These are phyloP conservation scores for Hibiscus mutabilis DNA, from an alignment of 345 rosid species.

Conservation along the genomic window DNA sequence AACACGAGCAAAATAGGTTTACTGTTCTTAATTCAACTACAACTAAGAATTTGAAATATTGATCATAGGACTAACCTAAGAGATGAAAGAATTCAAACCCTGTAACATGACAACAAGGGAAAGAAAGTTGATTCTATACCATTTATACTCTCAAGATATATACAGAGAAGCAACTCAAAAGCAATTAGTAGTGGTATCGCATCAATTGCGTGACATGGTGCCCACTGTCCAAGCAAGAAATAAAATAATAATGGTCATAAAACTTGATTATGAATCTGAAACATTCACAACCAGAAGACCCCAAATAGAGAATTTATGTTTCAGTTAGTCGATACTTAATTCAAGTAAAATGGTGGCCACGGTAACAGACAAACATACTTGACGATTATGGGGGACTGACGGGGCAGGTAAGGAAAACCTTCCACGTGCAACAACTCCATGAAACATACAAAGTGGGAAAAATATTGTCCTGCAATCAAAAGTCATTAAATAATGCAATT, in stretches of 20 bases:
- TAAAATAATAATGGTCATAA: constrained; percentile 4
- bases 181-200: constrained; percentile 91
- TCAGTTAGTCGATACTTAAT: neutral
- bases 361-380: constrained; percentile 39
- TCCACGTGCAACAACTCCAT: constrained; percentile 89
- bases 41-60: neutral
- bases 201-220: constrained; percentile 94
- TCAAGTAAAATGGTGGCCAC: constrained; percentile 1
- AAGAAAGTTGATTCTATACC: constrained; percentile 16
- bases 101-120: constrained; percentile 20
- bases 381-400: constrained; percentile 78
- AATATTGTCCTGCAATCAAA: constrained; percentile 61
- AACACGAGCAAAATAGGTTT: neutral
- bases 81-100: neutral
- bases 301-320: neutral
- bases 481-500: constrained; percentile 6
- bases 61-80: neutral
- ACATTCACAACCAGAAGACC: neutral
- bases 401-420: constrained; percentile 99
- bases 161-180: constrained; percentile 92
- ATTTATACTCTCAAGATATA: constrained; percentile 76
- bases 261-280: constrained; percentile 11
- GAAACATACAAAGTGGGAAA: constrained; percentile 86
- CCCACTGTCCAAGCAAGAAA: constrained; percentile 73
- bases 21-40: neutral